phyloP scores from a whole-genome alignment of 2,329 filamentous ascomycete genomes.

The Ophiostoma piceae region DNA sequence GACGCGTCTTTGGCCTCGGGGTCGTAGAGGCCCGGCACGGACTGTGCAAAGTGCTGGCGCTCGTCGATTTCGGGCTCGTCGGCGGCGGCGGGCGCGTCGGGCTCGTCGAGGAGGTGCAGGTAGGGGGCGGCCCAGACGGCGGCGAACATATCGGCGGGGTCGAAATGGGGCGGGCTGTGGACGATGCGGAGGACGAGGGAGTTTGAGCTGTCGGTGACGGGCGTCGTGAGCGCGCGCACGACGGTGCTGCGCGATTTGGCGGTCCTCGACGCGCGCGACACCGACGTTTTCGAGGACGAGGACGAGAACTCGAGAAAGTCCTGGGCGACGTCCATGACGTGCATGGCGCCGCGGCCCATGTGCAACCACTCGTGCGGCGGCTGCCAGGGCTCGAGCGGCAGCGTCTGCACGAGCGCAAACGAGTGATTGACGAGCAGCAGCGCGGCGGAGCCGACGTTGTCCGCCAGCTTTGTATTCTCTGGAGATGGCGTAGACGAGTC shows the following conservation, averaged over 20 bases:
- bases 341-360: conserved; percentile 34
- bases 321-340: conserved; percentile 32
- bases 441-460: conserved; percentile 36
- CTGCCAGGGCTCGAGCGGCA: conserved; percentile 36
- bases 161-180: conserved; percentile 30
- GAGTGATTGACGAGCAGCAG: conserved; percentile 37
- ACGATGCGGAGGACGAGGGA: conserved; percentile 7
- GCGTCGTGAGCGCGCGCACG: too few relatives aligned
- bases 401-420: conserved; percentile 38
- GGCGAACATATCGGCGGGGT: conserved; percentile 33
- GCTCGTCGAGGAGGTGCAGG: conserved; percentile 35
- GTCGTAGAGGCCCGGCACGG: conserved; percentile 25
- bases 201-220: not conserved
- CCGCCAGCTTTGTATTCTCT: conserved; percentile 26
- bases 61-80: not conserved
- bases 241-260: too few relatives aligned
- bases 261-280: too few relatives aligned
- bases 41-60: not conserved
- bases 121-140: conserved; percentile 32
- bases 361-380: conserved; percentile 36
- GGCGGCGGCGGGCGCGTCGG: not conserved
- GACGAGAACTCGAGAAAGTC: not conserved
- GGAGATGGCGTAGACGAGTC: too few relatives aligned
- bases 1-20: not conserved
- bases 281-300: too few relatives aligned